A percentile compares a stretch with the other conserved stretches of the same genome.
Evolutionary conservation across 2,329 filamentous ascomycete species (phyloP).

Genomic region (Chaetomiaceae sp.): DNA sequence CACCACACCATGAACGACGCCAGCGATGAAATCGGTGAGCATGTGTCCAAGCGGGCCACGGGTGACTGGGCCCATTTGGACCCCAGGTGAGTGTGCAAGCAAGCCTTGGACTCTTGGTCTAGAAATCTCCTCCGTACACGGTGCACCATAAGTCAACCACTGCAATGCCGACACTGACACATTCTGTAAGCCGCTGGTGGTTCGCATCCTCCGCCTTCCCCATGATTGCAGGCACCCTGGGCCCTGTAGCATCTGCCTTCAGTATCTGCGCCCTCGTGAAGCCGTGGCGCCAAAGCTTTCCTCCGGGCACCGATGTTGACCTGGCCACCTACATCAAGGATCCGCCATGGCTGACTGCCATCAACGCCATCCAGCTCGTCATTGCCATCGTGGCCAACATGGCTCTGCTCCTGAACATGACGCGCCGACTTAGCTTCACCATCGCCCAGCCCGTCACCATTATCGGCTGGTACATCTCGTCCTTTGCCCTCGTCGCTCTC

Average conservation of each 20-base stretch:
- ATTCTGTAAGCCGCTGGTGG: constrained; percentile 52
- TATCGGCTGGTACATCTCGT: constrained; percentile 66
- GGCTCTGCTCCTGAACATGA: constrained; percentile 84
- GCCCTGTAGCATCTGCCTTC: constrained; percentile 81
- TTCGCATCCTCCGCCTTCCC: constrained; percentile 64
- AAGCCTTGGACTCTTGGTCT: background rate
- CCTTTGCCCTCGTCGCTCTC: constrained; percentile 63
- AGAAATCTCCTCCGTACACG: too few species aligned
- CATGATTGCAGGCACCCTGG: constrained; percentile 77
- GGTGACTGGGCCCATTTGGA: constrained; percentile 41
- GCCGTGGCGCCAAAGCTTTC: constrained; percentile 64
- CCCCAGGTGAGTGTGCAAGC: constrained; percentile 37
- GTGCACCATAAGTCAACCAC: too few species aligned
- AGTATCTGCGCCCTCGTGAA: constrained; percentile 82
- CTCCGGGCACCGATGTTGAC: constrained; percentile 43
- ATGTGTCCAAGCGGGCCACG: constrained; percentile 30
- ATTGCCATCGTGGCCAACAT: constrained; percentile 75
- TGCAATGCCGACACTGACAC: too few species aligned
- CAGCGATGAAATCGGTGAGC: constrained; percentile 28
- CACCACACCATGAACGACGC: constrained; percentile 29
- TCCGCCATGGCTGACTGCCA: constrained; percentile 66
- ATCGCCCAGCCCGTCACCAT: constrained; percentile 62
- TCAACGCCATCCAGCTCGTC: constrained; percentile 74
- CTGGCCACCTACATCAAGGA: constrained; percentile 55
- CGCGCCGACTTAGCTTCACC: constrained; percentile 70